phyloP scores from a whole-genome alignment of 129 eudicot species.

The Deinandra increscens region DNA sequence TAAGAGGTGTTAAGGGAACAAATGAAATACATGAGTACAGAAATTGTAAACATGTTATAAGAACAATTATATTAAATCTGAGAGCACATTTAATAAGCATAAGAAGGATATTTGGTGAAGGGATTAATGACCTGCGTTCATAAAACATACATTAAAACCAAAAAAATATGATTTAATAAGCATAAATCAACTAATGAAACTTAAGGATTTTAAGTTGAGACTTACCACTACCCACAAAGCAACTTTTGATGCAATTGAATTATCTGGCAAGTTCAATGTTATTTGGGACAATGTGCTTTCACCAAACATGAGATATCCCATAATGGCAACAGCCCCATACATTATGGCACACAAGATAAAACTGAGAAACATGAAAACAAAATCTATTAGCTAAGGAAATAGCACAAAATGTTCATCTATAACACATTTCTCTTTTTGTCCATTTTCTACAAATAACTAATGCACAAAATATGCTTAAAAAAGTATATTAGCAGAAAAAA shows the following conservation, averaged over 20 bases:
- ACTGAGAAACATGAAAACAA: conserved; percentile 39
- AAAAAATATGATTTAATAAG: background rate
- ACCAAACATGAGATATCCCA: conserved; percentile 95
- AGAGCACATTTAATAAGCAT: background rate
- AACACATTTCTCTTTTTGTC: background rate
- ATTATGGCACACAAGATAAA: conserved; percentile 52
- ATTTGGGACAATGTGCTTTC: conserved; percentile 74
- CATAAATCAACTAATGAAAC: conserved; percentile 1
- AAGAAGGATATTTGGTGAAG: conserved; percentile 74
- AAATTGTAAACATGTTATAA: conserved; percentile 7
- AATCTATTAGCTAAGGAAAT: conserved; percentile 15
- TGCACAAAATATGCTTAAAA: background rate
- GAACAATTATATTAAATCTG: background rate
- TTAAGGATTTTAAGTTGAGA: background rate
- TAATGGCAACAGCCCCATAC: conserved; percentile 68
- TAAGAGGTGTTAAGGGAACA: conserved; percentile 51
- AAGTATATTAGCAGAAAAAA: background rate
- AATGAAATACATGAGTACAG: background rate
- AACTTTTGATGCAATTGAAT: conserved; percentile 56
- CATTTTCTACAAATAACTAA: background rate
- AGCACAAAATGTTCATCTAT: background rate
- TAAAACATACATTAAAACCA: conserved; percentile 11
- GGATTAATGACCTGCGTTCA: conserved; percentile 79
- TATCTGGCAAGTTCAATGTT: conserved; percentile 74
- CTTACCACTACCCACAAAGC: conserved; percentile 94